A percentile compares a stretch with the other conserved stretches of the same genome.
These are phyloP conservation scores for Botrytis sinoallii DNA, from an alignment of 2,329 filamentous ascomycete genomes.

Conservation along the genomic window DNA sequence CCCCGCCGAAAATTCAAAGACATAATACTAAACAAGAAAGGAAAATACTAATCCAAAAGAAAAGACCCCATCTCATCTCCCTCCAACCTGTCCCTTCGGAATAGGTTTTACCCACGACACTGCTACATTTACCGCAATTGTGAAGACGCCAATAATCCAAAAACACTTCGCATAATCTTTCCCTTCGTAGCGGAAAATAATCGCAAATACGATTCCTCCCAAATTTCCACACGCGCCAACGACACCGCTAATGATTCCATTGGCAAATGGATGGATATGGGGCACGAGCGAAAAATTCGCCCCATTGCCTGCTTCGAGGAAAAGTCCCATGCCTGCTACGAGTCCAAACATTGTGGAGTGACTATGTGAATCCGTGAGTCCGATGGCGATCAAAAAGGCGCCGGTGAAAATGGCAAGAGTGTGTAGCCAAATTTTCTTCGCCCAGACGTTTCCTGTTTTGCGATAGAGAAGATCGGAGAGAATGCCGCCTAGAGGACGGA, in stretches of 20 bases:
- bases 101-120: conserved; percentile 62
- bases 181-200: conserved; percentile 71
- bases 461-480: conserved; percentile 44
- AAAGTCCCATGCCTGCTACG: conserved; percentile 73
- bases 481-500: conserved; percentile 63
- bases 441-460: conserved; percentile 50
- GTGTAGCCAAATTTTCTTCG: conserved; percentile 62
- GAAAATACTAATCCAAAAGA: neutral
- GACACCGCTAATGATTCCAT: conserved; percentile 72
- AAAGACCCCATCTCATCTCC: conserved; percentile 26
- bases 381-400: conserved; percentile 60
- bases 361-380: conserved; percentile 58
- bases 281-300: conserved; percentile 84
- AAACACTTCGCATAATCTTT: conserved; percentile 66
- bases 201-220: conserved; percentile 79
- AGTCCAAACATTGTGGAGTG: conserved; percentile 71
- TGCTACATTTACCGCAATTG: conserved; percentile 64
- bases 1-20: neutral
- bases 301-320: conserved; percentile 81
- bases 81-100: conserved; percentile 52
- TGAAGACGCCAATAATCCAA: conserved; percentile 79
- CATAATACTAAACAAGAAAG: neutral
- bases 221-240: conserved; percentile 80
- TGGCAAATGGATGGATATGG: conserved; percentile 76
- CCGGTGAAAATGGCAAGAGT: conserved; percentile 55